Base-by-base conservation (phyloP, 139 green algal species). In the Picochlorum sp. region DNA sequence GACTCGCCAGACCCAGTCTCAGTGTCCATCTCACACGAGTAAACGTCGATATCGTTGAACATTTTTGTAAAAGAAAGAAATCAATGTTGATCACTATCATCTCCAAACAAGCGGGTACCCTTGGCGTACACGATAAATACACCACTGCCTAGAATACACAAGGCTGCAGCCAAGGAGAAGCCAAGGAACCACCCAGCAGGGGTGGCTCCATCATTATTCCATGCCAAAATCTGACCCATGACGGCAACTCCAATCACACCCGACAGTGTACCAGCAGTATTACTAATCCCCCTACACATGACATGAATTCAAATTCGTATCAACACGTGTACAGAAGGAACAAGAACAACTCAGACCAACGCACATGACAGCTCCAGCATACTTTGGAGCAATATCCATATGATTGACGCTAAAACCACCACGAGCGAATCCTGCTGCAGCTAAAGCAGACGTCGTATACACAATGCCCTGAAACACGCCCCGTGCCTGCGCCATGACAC, bases 331-430 rank as follows among this genome's bases (percentile, higher is more conserved):
- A 20, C 26, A 11, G 20, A n/a, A 11, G 3, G 28, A 23, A 62
- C 45, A 69, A 60, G 26, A 11, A 60, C 10, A 23, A 45, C 62
- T 16, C 68, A 49, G 18, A 70, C 4, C 6, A 37, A 44, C 75
- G 57, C 62, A 80, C 93, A 98, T 98, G 37, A 98, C 71, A 16
- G 97, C 69, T 41, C 93, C 94, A 3, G 93, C 93, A 65, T 92
- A 92, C 45, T 83, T 78, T 16, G 93, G 93, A 14, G 93, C 92
- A 13, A 98, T 96, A 78, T 98, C 93, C 88, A 96, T 95, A 78
- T 95, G 90, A 74, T 95, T 96, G 0, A 98, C 93, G 0, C 69
- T 81, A 75, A 98, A 98, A 15, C 92, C 92, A n/a, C 90, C 92
- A 13, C 92, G 67, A 1, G 88, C 82, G 23, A 98, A 79, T 24